Base-by-base conservation (phyloP, 75 land plant species). In the Picea glauca region DNA sequence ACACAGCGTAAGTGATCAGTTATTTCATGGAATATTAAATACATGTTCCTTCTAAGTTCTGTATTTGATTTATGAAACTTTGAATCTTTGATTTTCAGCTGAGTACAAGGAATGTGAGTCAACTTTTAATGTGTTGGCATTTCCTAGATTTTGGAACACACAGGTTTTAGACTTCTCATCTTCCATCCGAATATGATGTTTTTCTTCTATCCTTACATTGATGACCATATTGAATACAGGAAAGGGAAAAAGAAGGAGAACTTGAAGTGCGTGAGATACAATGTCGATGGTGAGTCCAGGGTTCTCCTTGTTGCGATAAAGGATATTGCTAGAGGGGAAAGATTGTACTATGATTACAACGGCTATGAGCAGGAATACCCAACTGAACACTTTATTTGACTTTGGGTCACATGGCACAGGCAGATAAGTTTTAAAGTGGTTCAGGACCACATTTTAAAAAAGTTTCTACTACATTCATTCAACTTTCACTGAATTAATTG, bases 241-340 rank as follows among this genome's bases (percentile, higher is more conserved):
- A 85, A 87, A 40, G 89, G 89, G n/a, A 82, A 68, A 60, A 87
- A 80, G 79, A 87, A 87, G 78, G 88, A 87, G 75, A 87, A 87
- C 62, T 32, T 86, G 32, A 83, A 87, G 63, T 87, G 89, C 75
- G 84, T 86, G 18, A 81, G 89, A 62, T 87, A 77, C 79, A 76
- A 86, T 65, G 79, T 87, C 3, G 79, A 87, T 73, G 89, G 89
- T 20, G 86, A 87, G 77, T 81, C 84, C 60, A 86, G 86, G 38
- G 89, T 80, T 43, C 81, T 87, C n/a, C 78, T 87, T 7, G 81
- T 87, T 76, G 88, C 89, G 0, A 87, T 86, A 18, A 62, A 88
- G 66, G 89, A 87, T 67, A 87, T 87, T 58, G 74, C 84, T 18
- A 86, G 83, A 75, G 89, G 89, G 40, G 89, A 87, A 78, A 84